Conservation (phyloP, 2,329 filamentous ascomycete genomes). For the Phaeosphaeriaceae sp. region DNA sequence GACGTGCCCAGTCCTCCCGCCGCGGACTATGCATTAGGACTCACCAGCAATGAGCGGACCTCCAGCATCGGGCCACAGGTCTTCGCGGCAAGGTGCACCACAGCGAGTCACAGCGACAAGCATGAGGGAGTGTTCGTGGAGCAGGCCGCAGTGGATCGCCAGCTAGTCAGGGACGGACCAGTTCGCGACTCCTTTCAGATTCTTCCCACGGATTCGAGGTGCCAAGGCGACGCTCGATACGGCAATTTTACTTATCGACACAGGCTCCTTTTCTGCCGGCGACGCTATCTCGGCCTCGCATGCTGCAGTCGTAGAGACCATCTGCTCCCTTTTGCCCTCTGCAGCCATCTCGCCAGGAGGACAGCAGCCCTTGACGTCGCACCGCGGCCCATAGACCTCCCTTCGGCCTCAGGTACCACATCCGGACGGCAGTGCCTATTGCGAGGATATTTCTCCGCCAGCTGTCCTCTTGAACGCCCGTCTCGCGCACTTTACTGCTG, state of each 20-base stretch:
- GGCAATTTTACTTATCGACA: slow-evolving; percentile 28
- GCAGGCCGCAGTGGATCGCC: not conserved
- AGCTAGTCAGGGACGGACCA: slow-evolving; percentile 7
- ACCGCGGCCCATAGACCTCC: slow-evolving; percentile 25
- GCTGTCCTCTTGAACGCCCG: slow-evolving; percentile 31
- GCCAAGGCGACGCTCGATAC: slow-evolving; percentile 26
- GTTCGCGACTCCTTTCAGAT: slow-evolving; percentile 21
- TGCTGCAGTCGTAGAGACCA: not conserved
- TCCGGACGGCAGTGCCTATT: slow-evolving; percentile 20
- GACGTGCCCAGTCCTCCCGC: too few relatives aligned
- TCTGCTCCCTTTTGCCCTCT: not conserved
- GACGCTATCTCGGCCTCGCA: not conserved
- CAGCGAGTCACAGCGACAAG: too few relatives aligned
- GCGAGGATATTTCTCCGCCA: slow-evolving; percentile 29
- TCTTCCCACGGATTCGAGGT: slow-evolving; percentile 20
- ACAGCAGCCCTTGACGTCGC: slow-evolving; percentile 24
- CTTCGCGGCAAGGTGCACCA: too few relatives aligned
- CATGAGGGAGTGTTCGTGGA: not conserved
- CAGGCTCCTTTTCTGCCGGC: slow-evolving; percentile 29
- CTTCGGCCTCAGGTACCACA: slow-evolving; percentile 28
- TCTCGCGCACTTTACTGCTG: slow-evolving; percentile 23
- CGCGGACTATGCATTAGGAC: too few relatives aligned
- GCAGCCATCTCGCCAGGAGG: slow-evolving; percentile 6
- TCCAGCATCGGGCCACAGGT: too few relatives aligned
- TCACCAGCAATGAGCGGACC: too few relatives aligned